Percentiles rank a stretch among this genome's conserved stretches.
phyloP scores from a whole-genome alignment of 495 filamentous ascomycete genomes.

The Xylaria nigripes region DNA sequence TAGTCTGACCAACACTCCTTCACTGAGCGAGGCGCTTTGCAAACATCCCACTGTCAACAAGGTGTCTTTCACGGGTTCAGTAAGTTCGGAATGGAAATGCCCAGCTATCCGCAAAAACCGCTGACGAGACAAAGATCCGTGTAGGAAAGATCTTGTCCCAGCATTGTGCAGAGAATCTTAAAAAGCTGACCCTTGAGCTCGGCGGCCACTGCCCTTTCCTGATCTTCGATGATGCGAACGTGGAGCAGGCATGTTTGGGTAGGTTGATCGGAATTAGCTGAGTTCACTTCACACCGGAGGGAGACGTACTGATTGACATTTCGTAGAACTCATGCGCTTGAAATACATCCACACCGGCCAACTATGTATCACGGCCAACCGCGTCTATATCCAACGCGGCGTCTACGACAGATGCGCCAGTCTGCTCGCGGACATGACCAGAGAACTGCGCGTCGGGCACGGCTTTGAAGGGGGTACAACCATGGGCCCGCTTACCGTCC shows the following conservation, averaged over 20 bases:
- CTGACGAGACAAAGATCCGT: slow-evolving; percentile 21
- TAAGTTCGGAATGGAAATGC: slow-evolving; percentile 16
- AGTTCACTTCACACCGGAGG: neutral
- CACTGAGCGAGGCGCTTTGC: slow-evolving; percentile 56
- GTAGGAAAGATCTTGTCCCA: slow-evolving; percentile 27
- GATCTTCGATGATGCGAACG: slow-evolving; percentile 65
- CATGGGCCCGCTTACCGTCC: slow-evolving; percentile 60
- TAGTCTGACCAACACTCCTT: slow-evolving; percentile 53
- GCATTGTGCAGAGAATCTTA: slow-evolving; percentile 49
- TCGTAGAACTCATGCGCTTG: slow-evolving; percentile 40
- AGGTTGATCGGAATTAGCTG: slow-evolving; percentile 17
- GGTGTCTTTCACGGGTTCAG: slow-evolving; percentile 59
- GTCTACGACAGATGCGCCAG: slow-evolving; percentile 47
- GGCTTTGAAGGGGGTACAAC: slow-evolving; percentile 49
- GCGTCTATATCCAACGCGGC: slow-evolving; percentile 57
- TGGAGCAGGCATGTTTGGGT: slow-evolving; percentile 53
- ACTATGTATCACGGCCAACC: slow-evolving; percentile 64
- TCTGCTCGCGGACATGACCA: slow-evolving; percentile 46
- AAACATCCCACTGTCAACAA: slow-evolving; percentile 57
- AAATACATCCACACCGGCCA: slow-evolving; percentile 64
- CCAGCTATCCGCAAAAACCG: neutral
- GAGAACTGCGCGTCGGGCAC: slow-evolving; percentile 53
- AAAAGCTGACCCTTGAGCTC: slow-evolving; percentile 66
- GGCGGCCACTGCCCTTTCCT: slow-evolving; percentile 71
- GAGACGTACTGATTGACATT: slow-evolving; percentile 7